Evolutionary conservation across 169 alveolate genomes (phyloP).

Genomic region (Plasmodium reichenowi): DNA sequence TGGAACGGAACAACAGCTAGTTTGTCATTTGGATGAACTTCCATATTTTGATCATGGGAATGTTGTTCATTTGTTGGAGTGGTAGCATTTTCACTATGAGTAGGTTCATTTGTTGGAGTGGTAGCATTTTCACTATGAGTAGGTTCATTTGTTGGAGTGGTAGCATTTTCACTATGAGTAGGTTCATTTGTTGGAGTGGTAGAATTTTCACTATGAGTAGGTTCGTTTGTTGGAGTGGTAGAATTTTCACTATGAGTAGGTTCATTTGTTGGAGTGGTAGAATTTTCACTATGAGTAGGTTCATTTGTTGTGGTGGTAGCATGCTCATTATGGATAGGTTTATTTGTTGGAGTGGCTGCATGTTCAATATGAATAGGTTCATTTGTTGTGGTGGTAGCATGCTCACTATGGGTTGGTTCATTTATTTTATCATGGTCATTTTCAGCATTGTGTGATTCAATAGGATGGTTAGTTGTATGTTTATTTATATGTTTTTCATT

Average conservation of each 20-base stretch:
- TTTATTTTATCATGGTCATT: neutral
- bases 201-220: slow-evolving; percentile 6
- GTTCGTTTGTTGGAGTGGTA: neutral
- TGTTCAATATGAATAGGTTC: neutral
- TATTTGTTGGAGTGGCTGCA: neutral
- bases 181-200: neutral
- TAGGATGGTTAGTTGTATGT: neutral
- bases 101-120: neutral
- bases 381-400: neutral
- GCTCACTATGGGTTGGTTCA: neutral
- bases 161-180: neutral
- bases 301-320: too few relatives aligned
- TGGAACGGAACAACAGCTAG: neutral
- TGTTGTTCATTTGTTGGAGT: neutral
- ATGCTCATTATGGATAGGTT: too few relatives aligned
- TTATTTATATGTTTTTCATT: neutral
- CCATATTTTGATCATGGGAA: neutral
- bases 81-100: neutral
- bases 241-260: neutral
- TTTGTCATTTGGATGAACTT: neutral
- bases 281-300: too few relatives aligned
- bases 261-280: neutral
- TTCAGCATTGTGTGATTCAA: neutral
- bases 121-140: neutral
- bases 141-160: neutral